Conservation (phyloP, 2,329 filamentous ascomycete species). For the Penicillium glabrum region DNA sequence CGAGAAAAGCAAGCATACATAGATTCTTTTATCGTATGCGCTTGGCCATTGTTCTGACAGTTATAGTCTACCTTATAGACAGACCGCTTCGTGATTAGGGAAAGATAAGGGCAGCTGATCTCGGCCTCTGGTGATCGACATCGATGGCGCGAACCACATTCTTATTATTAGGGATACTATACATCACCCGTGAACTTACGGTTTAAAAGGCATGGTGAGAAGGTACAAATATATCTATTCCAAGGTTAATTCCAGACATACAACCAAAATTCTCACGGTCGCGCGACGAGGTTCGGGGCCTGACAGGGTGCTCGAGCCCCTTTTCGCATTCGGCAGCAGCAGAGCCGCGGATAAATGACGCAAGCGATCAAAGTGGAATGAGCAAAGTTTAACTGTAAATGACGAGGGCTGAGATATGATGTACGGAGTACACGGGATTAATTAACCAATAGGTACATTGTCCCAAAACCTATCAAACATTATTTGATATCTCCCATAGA, state of each 20-base stretch:
- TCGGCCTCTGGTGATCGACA: neutral
- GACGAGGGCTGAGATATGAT: too few species aligned
- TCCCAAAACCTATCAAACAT: neutral
- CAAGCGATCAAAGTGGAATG: constrained; percentile 14
- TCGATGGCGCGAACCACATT: neutral
- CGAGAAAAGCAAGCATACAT: neutral
- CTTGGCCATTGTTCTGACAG: neutral
- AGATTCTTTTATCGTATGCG: neutral
- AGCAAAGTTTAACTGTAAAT: constrained; percentile 4
- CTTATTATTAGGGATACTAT: neutral
- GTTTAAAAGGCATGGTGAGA: too few species aligned
- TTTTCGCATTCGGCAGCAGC: constrained; percentile 10
- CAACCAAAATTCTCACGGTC: neutral
- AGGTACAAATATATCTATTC: too few species aligned
- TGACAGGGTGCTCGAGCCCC: neutral
- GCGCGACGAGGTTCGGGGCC: neutral
- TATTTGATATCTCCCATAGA: neutral
- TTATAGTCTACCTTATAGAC: neutral
- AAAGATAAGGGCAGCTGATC: neutral
- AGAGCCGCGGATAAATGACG: constrained; percentile 21
- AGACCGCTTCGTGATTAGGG: neutral
- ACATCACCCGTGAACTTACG: too few species aligned
- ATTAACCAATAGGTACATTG: neutral
- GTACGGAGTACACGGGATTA: neutral
- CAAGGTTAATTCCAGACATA: neutral